A percentile compares a stretch with the other conserved stretches of the same genome.
These are phyloP conservation scores for Leptographium wingfieldii DNA, from an alignment of 2,329 filamentous ascomycete species.

Conservation along the genomic window DNA sequence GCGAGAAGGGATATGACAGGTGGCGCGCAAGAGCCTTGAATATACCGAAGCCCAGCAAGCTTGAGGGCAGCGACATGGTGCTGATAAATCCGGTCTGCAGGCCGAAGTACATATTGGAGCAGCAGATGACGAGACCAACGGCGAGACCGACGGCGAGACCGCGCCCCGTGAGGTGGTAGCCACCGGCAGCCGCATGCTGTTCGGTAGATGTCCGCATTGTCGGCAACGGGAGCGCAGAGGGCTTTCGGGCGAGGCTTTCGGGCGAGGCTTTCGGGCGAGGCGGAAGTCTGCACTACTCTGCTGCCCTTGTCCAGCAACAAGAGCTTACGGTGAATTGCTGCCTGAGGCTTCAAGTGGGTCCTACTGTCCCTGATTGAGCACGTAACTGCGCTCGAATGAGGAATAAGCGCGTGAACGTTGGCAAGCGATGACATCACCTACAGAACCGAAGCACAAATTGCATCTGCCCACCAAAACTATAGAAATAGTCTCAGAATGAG, in stretches of 20 bases:
- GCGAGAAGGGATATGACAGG: slow-evolving; percentile 71
- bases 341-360: not conserved
- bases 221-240: not conserved
- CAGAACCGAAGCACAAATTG: not conserved
- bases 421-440: not conserved
- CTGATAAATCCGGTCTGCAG: slow-evolving; percentile 42
- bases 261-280: no score
- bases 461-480: not conserved
- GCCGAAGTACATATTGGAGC: slow-evolving; percentile 98
- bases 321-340: not conserved
- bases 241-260: not conserved
- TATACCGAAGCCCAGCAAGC: slow-evolving; percentile 85
- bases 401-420: not conserved
- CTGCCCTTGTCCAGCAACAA: not conserved
- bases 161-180: slow-evolving; percentile 69
- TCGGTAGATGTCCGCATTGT: slow-evolving; percentile 5
- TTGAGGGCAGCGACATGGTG: slow-evolving; percentile 95
- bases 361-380: not conserved
- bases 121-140: slow-evolving; percentile 85
- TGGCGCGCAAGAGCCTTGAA: slow-evolving; percentile 69
- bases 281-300: not conserved
- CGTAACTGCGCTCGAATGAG: no score
- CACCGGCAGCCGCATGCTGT: slow-evolving; percentile 8
- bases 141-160: slow-evolving; percentile 66
- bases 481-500: not conserved